Percentiles rank a stretch among this genome's conserved stretches.
Conservation (phyloP, 2,329 filamentous ascomycete species). For the Ophiostoma tasmaniense region DNA sequence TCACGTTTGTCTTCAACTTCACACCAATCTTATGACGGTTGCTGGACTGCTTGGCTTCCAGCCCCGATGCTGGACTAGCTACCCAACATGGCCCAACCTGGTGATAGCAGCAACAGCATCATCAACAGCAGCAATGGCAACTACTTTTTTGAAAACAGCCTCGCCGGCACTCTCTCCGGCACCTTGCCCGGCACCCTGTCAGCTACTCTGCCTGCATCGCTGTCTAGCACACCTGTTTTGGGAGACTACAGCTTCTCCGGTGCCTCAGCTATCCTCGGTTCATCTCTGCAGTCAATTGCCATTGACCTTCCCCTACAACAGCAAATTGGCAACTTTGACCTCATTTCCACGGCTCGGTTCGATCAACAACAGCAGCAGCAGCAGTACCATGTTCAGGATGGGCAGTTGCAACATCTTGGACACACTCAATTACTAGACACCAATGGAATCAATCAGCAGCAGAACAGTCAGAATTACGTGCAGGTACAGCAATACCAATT, state of each 20-base stretch:
- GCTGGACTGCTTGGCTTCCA: slow-evolving; percentile 9
- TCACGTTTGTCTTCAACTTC: neutral
- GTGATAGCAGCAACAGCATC: neutral
- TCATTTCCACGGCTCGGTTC: neutral
- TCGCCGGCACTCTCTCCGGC: neutral
- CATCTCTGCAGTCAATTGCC: neutral
- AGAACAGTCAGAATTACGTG: neutral
- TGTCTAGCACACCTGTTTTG: neutral
- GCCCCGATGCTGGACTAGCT: slow-evolving; percentile 12
- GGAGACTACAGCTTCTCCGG: neutral
- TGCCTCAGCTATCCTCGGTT: neutral
- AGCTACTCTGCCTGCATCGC: neutral
- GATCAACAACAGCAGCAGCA: neutral
- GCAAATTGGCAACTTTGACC: neutral
- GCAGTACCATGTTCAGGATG: neutral
- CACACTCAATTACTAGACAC: neutral
- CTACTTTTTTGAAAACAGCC: neutral
- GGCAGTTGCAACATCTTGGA: neutral
- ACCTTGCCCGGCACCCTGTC: neutral
- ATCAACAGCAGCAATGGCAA: neutral
- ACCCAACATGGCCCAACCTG: slow-evolving; percentile 9
- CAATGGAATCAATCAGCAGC: neutral
- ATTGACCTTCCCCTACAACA: neutral
- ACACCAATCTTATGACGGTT: slow-evolving; percentile 13
- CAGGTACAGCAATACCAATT: neutral